Evolutionary conservation across 225 moss, liverwort and hornwort genomes (phyloP).

Genomic region (Asterella californica): DNA sequence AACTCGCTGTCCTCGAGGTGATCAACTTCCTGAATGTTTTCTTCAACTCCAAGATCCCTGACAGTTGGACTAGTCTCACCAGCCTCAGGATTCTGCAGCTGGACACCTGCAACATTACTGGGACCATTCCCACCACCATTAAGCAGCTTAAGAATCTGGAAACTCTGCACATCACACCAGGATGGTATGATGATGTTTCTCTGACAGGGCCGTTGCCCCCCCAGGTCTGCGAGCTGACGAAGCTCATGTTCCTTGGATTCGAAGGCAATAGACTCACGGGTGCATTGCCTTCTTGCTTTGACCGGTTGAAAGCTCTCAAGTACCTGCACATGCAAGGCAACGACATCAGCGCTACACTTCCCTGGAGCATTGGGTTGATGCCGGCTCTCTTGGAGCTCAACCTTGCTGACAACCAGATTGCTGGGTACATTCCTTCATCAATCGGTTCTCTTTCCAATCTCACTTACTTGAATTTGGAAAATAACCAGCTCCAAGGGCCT

Average conservation of each 20-base stretch:
- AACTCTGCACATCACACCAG: constrained; percentile 30
- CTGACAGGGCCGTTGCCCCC: constrained; percentile 28
- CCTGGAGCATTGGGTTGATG: constrained; percentile 6
- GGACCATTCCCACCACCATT: constrained; percentile 55
- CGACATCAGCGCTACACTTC: constrained; percentile 15
- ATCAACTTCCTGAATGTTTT: constrained; percentile 23
- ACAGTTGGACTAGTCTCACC: constrained; percentile 23
- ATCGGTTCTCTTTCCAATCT: constrained; percentile 14
- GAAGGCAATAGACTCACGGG: constrained; percentile 20
- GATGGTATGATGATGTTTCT: not conserved
- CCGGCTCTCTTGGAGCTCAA: not conserved
- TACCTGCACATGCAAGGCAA: constrained; percentile 17
- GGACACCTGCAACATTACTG: constrained; percentile 33
- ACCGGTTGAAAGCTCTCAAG: constrained; percentile 29
- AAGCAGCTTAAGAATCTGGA: constrained; percentile 49
- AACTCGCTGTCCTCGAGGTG: constrained; percentile 21
- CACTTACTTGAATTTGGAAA: constrained; percentile 6
- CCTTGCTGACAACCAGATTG: constrained; percentile 12
- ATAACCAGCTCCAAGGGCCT: constrained; percentile 51
- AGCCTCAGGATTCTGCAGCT: constrained; percentile 11
- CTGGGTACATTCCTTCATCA: constrained; percentile 18
- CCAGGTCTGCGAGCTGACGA: constrained; percentile 21
- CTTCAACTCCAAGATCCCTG: constrained; percentile 27
- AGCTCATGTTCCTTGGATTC: constrained; percentile 24
- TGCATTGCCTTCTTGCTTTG: constrained; percentile 27